Conservation (phyloP, 2,329 filamentous ascomycete species). For the Penicillium verrucosum region DNA sequence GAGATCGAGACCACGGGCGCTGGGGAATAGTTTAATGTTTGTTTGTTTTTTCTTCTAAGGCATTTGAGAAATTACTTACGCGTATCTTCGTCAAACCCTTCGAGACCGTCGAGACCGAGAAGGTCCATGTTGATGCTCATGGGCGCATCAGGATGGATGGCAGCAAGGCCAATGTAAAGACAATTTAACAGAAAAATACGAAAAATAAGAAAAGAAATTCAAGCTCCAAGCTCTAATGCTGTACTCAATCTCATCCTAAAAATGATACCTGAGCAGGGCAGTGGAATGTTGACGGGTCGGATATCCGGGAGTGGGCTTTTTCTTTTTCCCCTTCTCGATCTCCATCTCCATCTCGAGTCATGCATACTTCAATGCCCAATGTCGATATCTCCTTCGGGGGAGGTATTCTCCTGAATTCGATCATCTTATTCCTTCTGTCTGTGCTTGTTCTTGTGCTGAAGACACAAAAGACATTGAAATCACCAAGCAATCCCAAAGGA, state of each 20-base stretch:
- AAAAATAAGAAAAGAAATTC: not conserved
- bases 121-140: conserved; percentile 31
- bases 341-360: not conserved
- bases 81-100: conserved; percentile 20
- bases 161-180: not conserved
- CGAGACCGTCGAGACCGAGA: conserved; percentile 26
- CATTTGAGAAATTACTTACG: conserved; percentile 22
- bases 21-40: conserved; percentile 12
- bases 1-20: conserved; percentile 35
- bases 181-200: not conserved
- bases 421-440: conserved; percentile 8
- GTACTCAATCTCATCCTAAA: not conserved
- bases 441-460: conserved; percentile 3
- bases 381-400: not conserved
- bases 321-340: not conserved
- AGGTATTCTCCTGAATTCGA: not conserved
- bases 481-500: conserved; percentile 38
- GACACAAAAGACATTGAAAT: conserved; percentile 1
- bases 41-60: not conserved
- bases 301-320: not conserved
- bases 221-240: not conserved
- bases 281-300: not conserved
- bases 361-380: not conserved
- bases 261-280: not conserved
- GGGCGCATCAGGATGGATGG: conserved; percentile 8